phyloP scores from a whole-genome alignment of 345 rosid species.

The Salix exigua region DNA sequence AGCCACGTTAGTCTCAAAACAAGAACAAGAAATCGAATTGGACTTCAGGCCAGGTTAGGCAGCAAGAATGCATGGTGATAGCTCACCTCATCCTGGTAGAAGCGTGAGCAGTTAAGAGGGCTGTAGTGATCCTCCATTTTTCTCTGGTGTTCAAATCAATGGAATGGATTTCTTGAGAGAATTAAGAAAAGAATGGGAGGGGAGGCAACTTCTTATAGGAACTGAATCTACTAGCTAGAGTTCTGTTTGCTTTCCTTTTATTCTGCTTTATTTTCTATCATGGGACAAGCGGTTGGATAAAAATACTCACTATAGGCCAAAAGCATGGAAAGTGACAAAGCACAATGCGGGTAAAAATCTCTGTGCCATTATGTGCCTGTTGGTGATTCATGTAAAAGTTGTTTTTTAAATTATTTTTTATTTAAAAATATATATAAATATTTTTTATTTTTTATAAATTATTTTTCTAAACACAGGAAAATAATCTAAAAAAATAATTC shows the following conservation, averaged over 20 bases:
- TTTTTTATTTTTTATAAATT: too few relatives aligned
- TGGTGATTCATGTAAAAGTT: too few relatives aligned
- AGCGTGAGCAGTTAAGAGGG: constrained; percentile 32
- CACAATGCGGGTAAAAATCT: neutral
- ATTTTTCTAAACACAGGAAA: too few relatives aligned
- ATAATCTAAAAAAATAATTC: too few relatives aligned
- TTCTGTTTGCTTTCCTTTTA: constrained; percentile 4
- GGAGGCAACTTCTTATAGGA: constrained; percentile 26
- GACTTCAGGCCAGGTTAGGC: neutral
- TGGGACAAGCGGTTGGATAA: constrained; percentile 35
- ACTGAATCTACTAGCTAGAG: neutral
- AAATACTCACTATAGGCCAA: constrained; percentile 26
- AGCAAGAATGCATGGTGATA: neutral
- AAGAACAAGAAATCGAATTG: neutral
- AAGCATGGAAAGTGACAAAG: constrained; percentile 22
- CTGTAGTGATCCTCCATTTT: constrained; percentile 46
- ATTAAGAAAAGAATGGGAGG: neutral
- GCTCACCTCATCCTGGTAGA: constrained; percentile 39
- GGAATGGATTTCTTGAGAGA: neutral
- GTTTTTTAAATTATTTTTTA: too few relatives aligned
- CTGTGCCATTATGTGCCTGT: neutral
- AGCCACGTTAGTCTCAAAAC: neutral
- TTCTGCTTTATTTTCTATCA: constrained; percentile 5
- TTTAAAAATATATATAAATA: too few relatives aligned
- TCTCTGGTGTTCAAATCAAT: neutral